Conservation (phyloP, 192 early-diverging fungal genomes). For the Backusella liffmaniae region DNA sequence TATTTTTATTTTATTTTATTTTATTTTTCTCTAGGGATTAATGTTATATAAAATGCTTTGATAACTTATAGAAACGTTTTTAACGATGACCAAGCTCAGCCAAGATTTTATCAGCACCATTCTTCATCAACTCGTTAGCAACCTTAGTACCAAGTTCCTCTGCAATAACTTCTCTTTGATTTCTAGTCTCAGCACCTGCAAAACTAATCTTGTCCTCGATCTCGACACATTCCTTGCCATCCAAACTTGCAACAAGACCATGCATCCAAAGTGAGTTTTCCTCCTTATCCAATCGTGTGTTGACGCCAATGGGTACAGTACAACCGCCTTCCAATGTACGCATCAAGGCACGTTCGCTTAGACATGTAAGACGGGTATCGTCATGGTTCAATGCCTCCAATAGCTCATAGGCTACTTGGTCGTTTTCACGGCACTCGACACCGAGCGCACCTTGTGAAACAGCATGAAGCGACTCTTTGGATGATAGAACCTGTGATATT, state of each 20-base stretch:
- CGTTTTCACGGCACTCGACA: conserved; percentile 75
- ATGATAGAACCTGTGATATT: conserved; percentile 67
- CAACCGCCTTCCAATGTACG: conserved; percentile 91
- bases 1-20: background rate
- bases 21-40: background rate
- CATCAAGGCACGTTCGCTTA: conserved; percentile 87
- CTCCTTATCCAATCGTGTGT: conserved; percentile 45
- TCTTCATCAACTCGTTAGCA: conserved; percentile 36
- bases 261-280: conserved; percentile 47
- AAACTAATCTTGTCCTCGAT: conserved; percentile 36
- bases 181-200: conserved; percentile 30
- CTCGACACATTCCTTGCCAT: conserved; percentile 66
- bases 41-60: background rate
- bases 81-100: conserved; percentile 6
- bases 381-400: conserved; percentile 67
- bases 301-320: conserved; percentile 91
- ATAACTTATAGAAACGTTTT: background rate
- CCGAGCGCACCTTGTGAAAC: conserved; percentile 93
- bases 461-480: conserved; percentile 72
- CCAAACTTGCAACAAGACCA: conserved; percentile 74
- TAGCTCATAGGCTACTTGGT: conserved; percentile 46
- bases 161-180: conserved; percentile 33
- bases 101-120: conserved; percentile 42
- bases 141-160: conserved; percentile 41
- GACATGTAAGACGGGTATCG: conserved; percentile 63